Conservation (phyloP, 106 monocot genomes). For the Phalaenopsis aphrodite region DNA sequence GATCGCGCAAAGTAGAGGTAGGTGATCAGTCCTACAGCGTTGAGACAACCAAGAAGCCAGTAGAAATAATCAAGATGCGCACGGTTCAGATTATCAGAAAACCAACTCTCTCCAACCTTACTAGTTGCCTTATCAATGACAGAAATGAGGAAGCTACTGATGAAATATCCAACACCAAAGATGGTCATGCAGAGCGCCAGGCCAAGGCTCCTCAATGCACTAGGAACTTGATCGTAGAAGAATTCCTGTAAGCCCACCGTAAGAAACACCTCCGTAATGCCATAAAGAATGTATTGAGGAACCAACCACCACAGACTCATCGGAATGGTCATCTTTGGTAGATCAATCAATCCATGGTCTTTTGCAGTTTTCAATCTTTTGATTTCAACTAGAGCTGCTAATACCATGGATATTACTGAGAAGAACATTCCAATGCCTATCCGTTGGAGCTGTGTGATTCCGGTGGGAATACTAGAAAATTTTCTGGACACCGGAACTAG, state of each 20-base stretch:
- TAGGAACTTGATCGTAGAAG: conserved; percentile 31
- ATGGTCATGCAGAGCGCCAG: conserved; percentile 26
- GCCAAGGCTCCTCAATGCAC: conserved; percentile 25
- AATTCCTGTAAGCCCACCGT: conserved; percentile 32
- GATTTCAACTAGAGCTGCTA: conserved; percentile 26
- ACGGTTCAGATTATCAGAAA: conserved; percentile 13
- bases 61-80: conserved; percentile 32
- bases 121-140: conserved; percentile 7
- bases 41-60: conserved; percentile 24
- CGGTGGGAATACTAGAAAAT: conserved; percentile 19
- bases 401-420: conserved; percentile 18
- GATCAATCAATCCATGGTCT: conserved; percentile 20
- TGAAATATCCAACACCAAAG: conserved; percentile 24
- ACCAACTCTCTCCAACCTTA: conserved; percentile 12
- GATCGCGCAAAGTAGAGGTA: conserved; percentile 11
- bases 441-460: conserved; percentile 42
- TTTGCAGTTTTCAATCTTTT: conserved; percentile 18
- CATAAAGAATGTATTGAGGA: conserved; percentile 29
- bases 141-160: conserved; percentile 21
- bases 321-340: conserved; percentile 8
- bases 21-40: conserved; percentile 2
- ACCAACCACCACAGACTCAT: conserved; percentile 27
- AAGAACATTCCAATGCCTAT: conserved; percentile 42
- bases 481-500: conserved; percentile 27
- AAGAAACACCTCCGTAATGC: conserved; percentile 15